Evolutionary conservation across 2,329 filamentous ascomycete species (phyloP).

Genomic region (Metarhizium rileyi): DNA sequence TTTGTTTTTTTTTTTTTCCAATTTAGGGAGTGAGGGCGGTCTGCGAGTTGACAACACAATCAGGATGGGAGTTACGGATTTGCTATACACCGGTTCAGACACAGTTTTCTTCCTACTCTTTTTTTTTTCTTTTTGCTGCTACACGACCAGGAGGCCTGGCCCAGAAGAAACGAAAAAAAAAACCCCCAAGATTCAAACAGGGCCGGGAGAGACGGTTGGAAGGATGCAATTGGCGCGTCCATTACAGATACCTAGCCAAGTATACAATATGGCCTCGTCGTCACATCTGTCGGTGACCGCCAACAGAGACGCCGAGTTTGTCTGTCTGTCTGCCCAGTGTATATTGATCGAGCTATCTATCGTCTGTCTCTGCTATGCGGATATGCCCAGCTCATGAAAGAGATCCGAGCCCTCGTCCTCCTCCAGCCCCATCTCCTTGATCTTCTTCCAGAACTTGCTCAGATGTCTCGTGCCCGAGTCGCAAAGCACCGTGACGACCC

Average conservation of each 20-base stretch:
- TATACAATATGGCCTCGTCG: too few species aligned
- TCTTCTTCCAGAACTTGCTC: conserved; percentile 74
- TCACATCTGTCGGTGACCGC: too few species aligned
- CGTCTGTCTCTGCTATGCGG: neutral
- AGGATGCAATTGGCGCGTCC: too few species aligned
- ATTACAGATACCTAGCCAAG: too few species aligned
- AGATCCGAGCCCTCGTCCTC: conserved; percentile 41
- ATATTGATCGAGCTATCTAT: neutral
- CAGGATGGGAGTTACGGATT: neutral
- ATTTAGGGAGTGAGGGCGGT: neutral
- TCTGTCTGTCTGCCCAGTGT: too few species aligned
- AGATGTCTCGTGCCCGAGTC: conserved; percentile 75
- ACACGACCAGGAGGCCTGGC: neutral
- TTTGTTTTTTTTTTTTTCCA: neutral
- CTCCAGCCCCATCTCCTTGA: conserved; percentile 59
- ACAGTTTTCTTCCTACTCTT: neutral
- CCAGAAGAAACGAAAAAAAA: too few species aligned
- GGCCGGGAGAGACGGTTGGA: too few species aligned
- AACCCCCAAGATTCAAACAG: too few species aligned
- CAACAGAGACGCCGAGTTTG: too few species aligned
- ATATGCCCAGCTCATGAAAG: conserved; percentile 39
- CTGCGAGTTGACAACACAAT: neutral
- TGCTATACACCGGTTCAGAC: neutral
- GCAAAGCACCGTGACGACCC: conserved; percentile 75
- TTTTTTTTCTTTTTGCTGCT: neutral